A percentile compares a stretch with the other conserved stretches of the same genome.
Evolutionary conservation across 75 land plant species (phyloP).

Genomic region (Picea sitchensis): DNA sequence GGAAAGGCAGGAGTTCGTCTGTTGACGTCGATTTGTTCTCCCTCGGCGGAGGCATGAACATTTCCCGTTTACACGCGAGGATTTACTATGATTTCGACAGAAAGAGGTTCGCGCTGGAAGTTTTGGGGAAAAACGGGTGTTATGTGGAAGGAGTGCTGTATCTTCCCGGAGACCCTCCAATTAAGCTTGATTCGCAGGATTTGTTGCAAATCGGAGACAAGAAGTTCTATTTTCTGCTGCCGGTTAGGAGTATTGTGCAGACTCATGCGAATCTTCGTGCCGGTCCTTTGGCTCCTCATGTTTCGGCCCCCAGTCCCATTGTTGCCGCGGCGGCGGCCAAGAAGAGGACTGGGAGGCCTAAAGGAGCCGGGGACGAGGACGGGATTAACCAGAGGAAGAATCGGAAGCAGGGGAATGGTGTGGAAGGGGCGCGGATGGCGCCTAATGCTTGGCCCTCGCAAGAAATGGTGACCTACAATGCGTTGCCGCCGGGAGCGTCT

Average conservation of each 20-base stretch:
- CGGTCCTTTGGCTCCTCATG: constrained; percentile 7
- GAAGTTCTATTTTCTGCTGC: constrained; percentile 91
- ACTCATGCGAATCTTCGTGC: constrained; percentile 13
- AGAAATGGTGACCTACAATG: constrained; percentile 1
- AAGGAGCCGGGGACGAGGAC: constrained; percentile 13
- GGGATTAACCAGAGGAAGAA: constrained; percentile 18
- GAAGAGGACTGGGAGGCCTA: constrained; percentile 24
- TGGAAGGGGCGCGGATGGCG: constrained; percentile 6
- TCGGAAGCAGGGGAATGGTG: neutral
- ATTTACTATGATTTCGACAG: constrained; percentile 96
- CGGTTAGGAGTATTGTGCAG: constrained; percentile 53
- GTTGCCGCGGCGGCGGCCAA: constrained; percentile 11
- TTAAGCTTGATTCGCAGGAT: constrained; percentile 95
- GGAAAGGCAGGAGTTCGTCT: constrained; percentile 84
- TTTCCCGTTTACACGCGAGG: constrained; percentile 95
- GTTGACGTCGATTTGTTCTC: constrained; percentile 94
- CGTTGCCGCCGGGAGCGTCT: neutral
- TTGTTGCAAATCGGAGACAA: constrained; percentile 95
- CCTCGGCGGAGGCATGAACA: constrained; percentile 97
- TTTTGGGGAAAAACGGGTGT: constrained; percentile 95
- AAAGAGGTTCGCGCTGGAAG: constrained; percentile 87
- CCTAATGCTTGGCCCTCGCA: constrained; percentile 13
- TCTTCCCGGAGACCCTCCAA: constrained; percentile 71
- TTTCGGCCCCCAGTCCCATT: neutral
- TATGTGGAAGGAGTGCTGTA: constrained; percentile 85